Evolutionary conservation across 2,329 filamentous ascomycete species (phyloP).

Genomic region (Nemania sp.): DNA sequence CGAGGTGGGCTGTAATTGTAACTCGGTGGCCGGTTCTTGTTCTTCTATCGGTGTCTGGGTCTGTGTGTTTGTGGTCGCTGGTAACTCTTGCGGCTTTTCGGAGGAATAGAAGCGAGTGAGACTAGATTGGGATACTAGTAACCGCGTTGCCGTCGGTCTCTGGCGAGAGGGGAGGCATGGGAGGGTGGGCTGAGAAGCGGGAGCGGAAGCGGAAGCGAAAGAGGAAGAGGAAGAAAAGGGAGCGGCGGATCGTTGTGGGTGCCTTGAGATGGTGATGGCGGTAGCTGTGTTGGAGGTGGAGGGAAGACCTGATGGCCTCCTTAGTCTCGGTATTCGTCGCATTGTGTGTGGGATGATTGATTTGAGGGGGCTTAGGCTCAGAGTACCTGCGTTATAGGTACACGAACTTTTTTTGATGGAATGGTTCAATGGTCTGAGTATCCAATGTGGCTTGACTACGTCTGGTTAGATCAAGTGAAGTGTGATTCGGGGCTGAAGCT

Average conservation of each 20-base stretch:
- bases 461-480: too few relatives aligned
- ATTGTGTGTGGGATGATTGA: conserved; percentile 31
- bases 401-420: conserved; percentile 33
- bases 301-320: conserved; percentile 44
- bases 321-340: conserved; percentile 50
- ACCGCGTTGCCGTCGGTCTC: conserved; percentile 10
- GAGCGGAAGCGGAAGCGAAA: too few relatives aligned
- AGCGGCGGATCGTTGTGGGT: conserved; percentile 11
- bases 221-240: conserved; percentile 32
- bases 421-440: not conserved
- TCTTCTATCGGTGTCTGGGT: conserved; percentile 8
- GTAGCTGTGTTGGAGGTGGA: conserved; percentile 3
- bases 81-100: conserved; percentile 22
- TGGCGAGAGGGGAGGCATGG: not conserved
- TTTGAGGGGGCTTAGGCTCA: not conserved
- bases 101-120: conserved; percentile 46
- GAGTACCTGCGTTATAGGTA: not conserved
- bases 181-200: conserved; percentile 16
- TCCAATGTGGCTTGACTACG: conserved; percentile 11
- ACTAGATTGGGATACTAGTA: conserved; percentile 19
- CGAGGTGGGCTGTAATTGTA: not conserved
- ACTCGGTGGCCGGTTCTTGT: not conserved
- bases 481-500: not conserved
- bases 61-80: not conserved
- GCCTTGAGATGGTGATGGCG: not conserved